These are phyloP conservation scores for Calonectria multiphialidica DNA, from an alignment of 2,329 filamentous ascomycete species.

Conservation along the genomic window DNA sequence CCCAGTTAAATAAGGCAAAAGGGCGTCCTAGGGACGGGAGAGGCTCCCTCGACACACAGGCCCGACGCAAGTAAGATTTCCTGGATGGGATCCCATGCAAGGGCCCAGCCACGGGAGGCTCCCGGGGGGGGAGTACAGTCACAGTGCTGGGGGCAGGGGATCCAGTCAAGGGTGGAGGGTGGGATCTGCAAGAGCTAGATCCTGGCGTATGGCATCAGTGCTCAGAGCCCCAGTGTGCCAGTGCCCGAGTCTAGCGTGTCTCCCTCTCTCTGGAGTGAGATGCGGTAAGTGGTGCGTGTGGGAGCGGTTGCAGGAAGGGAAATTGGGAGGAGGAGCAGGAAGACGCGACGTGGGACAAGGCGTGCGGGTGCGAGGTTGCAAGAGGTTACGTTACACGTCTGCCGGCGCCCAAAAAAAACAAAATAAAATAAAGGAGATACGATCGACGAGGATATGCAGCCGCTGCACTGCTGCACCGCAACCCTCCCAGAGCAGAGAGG, in stretches of 20 bases:
- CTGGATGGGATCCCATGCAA: slow-evolving; percentile 23
- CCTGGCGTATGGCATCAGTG: slow-evolving; percentile 9
- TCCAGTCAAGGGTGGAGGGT: not conserved
- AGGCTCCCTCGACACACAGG: slow-evolving; percentile 19
- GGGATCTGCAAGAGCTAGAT: slow-evolving; percentile 26
- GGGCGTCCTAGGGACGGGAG: slow-evolving; percentile 24
- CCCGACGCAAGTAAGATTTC: slow-evolving; percentile 24
- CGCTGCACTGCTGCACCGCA: not conserved
- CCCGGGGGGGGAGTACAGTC: not conserved
- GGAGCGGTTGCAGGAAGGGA: not conserved
- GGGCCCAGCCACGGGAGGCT: slow-evolving; percentile 23
- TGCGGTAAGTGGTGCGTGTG: slow-evolving; percentile 1
- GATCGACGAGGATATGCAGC: not conserved
- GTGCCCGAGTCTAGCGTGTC: slow-evolving; percentile 4
- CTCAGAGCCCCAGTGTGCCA: slow-evolving; percentile 5
- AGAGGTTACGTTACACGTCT: slow-evolving; percentile 45
- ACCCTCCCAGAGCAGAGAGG: not conserved
- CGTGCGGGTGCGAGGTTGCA: slow-evolving; percentile 21
- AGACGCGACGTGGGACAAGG: slow-evolving; percentile 26
- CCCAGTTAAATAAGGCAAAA: slow-evolving; percentile 39
- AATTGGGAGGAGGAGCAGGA: slow-evolving; percentile 21
- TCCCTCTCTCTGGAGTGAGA: not conserved
- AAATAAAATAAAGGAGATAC: not conserved
- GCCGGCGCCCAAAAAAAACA: slow-evolving; percentile 16
- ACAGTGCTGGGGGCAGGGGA: slow-evolving; percentile 9